phyloP scores from a whole-genome alignment of 768 basidiomycete species.

The Kondoa malvinella region DNA sequence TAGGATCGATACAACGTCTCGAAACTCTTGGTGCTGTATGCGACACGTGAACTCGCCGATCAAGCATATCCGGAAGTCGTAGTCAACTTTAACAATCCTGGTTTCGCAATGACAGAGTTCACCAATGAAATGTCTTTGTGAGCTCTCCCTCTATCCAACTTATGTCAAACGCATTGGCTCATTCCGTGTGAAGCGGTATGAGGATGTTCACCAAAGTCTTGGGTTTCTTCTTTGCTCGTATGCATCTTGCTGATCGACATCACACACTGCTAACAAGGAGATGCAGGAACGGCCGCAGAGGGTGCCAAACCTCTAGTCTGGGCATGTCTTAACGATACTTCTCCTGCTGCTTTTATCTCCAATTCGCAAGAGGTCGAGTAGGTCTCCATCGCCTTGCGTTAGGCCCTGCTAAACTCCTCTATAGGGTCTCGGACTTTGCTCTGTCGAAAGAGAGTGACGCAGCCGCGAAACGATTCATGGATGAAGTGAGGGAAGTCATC shows the following conservation, averaged over 20 bases:
- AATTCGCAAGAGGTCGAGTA: background rate
- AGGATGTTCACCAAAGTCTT: background rate
- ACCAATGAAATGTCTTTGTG: background rate
- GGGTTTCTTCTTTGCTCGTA: background rate
- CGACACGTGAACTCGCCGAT: background rate
- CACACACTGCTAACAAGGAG: too few species aligned
- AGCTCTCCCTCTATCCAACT: too few species aligned
- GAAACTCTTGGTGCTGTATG: background rate
- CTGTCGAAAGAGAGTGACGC: background rate
- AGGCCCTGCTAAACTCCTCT: background rate
- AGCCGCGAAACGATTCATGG: background rate
- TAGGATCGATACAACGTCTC: background rate
- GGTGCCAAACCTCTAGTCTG: slow-evolving; percentile 1
- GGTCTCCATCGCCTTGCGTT: background rate
- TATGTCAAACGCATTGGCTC: too few species aligned
- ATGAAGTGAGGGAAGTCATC: too few species aligned
- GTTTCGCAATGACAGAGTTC: background rate
- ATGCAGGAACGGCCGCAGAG: background rate
- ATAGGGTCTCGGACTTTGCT: slow-evolving; percentile 1
- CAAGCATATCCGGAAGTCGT: background rate
- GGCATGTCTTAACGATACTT: background rate
- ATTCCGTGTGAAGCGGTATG: too few species aligned
- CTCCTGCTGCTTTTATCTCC: slow-evolving; percentile 2
- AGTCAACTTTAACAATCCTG: background rate
- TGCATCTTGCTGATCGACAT: background rate